phyloP scores from a whole-genome alignment of 805 yeast genomes.

The Lipomyces starkeyi region DNA sequence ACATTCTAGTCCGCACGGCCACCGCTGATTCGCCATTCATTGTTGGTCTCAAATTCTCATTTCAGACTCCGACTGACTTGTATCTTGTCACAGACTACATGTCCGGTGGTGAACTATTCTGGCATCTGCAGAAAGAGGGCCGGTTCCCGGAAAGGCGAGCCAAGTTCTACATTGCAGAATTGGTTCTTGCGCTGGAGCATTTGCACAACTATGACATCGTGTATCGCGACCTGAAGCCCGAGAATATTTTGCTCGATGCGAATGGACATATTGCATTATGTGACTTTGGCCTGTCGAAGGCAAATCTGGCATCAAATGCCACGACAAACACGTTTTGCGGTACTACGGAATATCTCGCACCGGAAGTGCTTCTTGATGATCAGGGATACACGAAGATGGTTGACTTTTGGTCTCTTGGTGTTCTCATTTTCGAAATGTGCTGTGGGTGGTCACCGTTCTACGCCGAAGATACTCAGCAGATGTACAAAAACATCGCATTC shows the following conservation, averaged over 20 bases:
- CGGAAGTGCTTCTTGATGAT: constrained; percentile 94
- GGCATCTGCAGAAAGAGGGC: constrained; percentile 97
- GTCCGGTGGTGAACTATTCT: constrained; percentile 97
- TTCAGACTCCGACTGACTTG: constrained; percentile 92
- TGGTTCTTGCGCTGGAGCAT: constrained; percentile 90
- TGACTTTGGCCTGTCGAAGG: constrained; percentile 96
- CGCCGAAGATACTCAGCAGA: constrained; percentile 97
- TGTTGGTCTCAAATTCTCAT: constrained; percentile 93
- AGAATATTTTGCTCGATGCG: constrained; percentile 91
- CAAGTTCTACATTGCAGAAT: constrained; percentile 94
- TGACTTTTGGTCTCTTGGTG: constrained; percentile 98
- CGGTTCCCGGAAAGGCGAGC: constrained; percentile 92
- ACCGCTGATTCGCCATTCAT: constrained; percentile 89
- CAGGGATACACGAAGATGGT: constrained; percentile 98
- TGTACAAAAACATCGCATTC: constrained; percentile 98
- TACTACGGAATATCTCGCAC: constrained; percentile 97
- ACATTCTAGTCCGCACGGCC: constrained; percentile 90
- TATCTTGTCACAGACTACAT: constrained; percentile 95
- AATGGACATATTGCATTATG: constrained; percentile 97
- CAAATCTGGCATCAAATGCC: constrained; percentile 78
- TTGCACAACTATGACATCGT: constrained; percentile 95
- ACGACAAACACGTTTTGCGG: constrained; percentile 98
- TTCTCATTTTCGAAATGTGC: constrained; percentile 96
- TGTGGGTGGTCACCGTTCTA: constrained; percentile 99
- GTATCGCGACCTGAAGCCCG: constrained; percentile 96